phyloP scores from a whole-genome alignment of 768 basidiomycete genomes.

The Cyclocybe aegerita region DNA sequence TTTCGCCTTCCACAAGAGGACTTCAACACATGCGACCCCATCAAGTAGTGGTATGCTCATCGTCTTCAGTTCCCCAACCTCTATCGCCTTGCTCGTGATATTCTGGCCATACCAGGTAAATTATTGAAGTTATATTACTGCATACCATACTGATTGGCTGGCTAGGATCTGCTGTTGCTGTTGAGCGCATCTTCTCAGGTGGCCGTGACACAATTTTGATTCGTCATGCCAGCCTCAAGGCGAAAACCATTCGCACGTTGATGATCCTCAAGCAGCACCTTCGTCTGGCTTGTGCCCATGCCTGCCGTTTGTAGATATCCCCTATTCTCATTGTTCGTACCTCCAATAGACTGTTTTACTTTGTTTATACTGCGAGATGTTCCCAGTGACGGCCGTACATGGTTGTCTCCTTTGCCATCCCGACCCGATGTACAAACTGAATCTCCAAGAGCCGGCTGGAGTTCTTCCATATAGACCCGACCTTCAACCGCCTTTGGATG shows the following conservation, averaged over 20 bases:
- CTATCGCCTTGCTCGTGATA: slow-evolving; percentile 21
- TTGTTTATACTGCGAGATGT: no score
- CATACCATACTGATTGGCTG: no score
- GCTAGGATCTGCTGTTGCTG: slow-evolving; percentile 31
- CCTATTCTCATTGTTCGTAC: not conserved
- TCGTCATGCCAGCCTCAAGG: slow-evolving; percentile 24
- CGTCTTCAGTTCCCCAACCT: slow-evolving; percentile 19
- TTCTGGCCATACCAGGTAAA: slow-evolving; percentile 26
- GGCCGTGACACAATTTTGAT: slow-evolving; percentile 29
- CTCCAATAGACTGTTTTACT: not conserved
- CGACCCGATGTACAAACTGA: not conserved
- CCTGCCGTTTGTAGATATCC: not conserved
- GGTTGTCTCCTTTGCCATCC: not conserved
- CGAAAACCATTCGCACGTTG: slow-evolving; percentile 24
- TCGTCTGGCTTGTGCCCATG: not conserved
- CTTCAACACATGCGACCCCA: slow-evolving; percentile 20
- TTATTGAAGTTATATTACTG: slow-evolving; percentile 1
- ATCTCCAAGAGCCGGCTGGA: no score
- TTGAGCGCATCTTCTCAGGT: slow-evolving; percentile 29
- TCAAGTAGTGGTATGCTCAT: slow-evolving; percentile 24
- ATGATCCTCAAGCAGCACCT: slow-evolving; percentile 24
- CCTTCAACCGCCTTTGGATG: not conserved
- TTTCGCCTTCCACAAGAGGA: slow-evolving; percentile 20
- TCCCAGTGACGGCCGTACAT: no score
- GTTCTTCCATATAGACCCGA: not conserved